A percentile compares a stretch with the other conserved stretches of the same genome.
phyloP scores from a whole-genome alignment of 2,329 filamentous ascomycete genomes.

The Samsoniella hepiali region DNA sequence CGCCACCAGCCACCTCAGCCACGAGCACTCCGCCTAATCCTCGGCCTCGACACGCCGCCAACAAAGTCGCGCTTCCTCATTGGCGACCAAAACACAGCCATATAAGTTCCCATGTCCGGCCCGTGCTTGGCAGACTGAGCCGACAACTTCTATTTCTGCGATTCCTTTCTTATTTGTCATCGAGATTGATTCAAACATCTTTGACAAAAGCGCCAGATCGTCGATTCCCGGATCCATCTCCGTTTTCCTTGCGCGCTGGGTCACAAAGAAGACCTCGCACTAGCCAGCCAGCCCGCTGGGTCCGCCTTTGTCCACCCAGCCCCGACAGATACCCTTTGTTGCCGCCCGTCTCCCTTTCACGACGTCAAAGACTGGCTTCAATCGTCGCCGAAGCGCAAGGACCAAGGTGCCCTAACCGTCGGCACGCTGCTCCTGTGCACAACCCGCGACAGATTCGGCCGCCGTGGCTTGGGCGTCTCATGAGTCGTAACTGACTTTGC shows the following conservation, averaged over 20 bases:
- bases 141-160: not conserved
- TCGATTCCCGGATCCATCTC: not conserved
- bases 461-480: conserved; percentile 4
- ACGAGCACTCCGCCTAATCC: conserved; percentile 21
- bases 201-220: not conserved
- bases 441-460: conserved; percentile 2
- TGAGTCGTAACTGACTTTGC: not conserved
- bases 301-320: conserved; percentile 12
- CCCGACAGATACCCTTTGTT: conserved; percentile 30
- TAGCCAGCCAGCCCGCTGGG: not conserved
- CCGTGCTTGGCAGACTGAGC: not conserved
- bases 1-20: conserved; percentile 2
- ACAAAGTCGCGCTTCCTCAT: conserved; percentile 19
- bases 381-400: conserved; percentile 15
- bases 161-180: not conserved
- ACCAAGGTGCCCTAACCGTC: not conserved
- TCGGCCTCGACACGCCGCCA: conserved; percentile 21
- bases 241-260: not conserved
- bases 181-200: not conserved
- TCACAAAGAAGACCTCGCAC: conserved; percentile 8
- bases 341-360: conserved; percentile 15
- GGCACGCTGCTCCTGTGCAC: not conserved
- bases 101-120: not conserved
- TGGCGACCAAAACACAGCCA: conserved; percentile 18
- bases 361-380: conserved; percentile 9